Evolutionary conservation across 176 grass and related monocot genomes (phyloP), one percentile per base, ranked within the genome.

Genomic region (Paspalum vaginatum): DNA sequence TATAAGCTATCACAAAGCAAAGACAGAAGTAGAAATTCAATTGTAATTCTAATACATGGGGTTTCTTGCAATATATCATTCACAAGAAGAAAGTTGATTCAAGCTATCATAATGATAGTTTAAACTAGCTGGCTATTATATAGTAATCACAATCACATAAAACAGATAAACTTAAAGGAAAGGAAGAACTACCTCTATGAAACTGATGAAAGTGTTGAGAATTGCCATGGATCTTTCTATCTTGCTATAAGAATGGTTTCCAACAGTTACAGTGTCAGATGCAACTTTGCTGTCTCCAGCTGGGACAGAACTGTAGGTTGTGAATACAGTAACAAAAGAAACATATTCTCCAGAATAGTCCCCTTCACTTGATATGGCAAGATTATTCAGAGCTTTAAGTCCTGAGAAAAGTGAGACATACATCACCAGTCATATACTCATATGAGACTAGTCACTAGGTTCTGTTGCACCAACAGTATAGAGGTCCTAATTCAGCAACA

Each of bases 251-350:
- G 76, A 84, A 69, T 78, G 84, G 24, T 86, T 91, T 83, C 88
- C 92, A 79, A 99, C 90, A 74, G 74, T 93, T 69, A 88, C 84
- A 71, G 59, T 57, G 69, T 94, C 85, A 48, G 53, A 85, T 51
- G 70, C 55, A 52, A 85, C 76, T 53, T 89, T 92, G 11, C 75
- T 68, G 81, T 81, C 78, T 47, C 32, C 66, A 62, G 63, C 24
- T 18, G 72, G 67, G n/a, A 86, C 80, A 79, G 86, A 86, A 62
- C 69, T 87, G 72, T 91, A 99, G 61, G 88, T 68, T 56, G 92
- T 91, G 76, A 93, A 93, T 68, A 93, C 90, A 5, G 90, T 91
- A 66, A 93, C 90, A 91, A 99, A 95, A 64, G 84, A 91, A 89
- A 99, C 47, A 39, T 5, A 45, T 21, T 86, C 84, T 62, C 79